Base-by-base conservation (phyloP, 192 early-diverging fungal species). In the Thoreauomyces humboldtii region DNA sequence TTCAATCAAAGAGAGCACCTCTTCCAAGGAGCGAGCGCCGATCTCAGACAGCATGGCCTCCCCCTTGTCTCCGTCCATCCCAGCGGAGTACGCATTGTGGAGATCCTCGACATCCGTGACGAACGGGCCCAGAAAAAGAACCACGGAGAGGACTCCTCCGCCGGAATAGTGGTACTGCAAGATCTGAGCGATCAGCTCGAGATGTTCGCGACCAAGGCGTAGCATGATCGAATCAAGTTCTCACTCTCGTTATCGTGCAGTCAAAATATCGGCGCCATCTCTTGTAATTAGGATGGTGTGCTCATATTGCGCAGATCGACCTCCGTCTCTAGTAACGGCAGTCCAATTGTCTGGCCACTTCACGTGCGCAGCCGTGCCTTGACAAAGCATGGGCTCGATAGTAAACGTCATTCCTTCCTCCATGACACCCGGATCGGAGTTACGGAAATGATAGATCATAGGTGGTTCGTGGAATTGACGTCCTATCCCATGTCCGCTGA, bases 301-400 rank as follows among this genome's bases (percentile, higher is more conserved):
- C 52, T 80, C 72, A 76, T 87, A 95, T 77, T 96, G 94, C 19
- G 94, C 89, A 32, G 91, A 88, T 37, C 92, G 75, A 4, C 90
- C 91, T 32, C 63, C 88, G 66, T 94, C 93, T 11, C 63, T 63
- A 0, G 92, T 91, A 1, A 79, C 72, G 12, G 88, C 82, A 2
- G 91, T 95, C 92, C 91, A 96, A 43, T 82, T 81, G 61, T 93
- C 93, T n/a, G 88, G 89, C 90, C 90, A 92, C 72, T 80, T 80
- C 24, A 91, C 61, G 27, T 84, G 86, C 1, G 66, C 73, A 5
- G 86, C 69, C n/a, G 63, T 67, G 21, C 92, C 91, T 68, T 96
- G 91, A 63, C 88, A 90, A 59, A 93, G 74, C 54, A 91, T 87
- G 0, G 92, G 92, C 72, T 96, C 91, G 55, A 96, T 89, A 17